A percentile compares a stretch with the other conserved stretches of the same genome.
phyloP scores from a whole-genome alignment of 768 basidiomycete genomes.

The Auriscalpium orientale region DNA sequence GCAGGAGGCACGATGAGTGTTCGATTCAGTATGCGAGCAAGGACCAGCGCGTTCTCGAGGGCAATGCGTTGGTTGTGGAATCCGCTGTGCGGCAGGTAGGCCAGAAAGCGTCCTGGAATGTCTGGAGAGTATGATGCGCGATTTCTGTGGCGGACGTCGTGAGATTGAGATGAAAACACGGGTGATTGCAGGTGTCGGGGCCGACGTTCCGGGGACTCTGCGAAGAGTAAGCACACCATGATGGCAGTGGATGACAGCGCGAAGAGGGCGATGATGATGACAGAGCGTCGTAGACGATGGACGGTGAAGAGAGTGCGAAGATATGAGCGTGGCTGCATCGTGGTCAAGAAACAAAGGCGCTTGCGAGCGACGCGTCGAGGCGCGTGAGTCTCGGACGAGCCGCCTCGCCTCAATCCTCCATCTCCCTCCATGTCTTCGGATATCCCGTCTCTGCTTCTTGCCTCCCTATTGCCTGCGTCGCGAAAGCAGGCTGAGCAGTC shows the following conservation, averaged over 20 bases:
- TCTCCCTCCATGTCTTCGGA: slow-evolving; percentile 44
- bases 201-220: not conserved
- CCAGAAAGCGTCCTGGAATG: slow-evolving; percentile 40
- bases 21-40: slow-evolving; percentile 62
- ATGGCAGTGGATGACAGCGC: not conserved
- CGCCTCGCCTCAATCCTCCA: not conserved
- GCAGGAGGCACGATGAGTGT: slow-evolving; percentile 76
- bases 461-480: slow-evolving; percentile 60
- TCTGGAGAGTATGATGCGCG: not conserved
- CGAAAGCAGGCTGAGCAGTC: slow-evolving; percentile 78
- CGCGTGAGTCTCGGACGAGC: too few relatives aligned
- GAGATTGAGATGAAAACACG: not conserved
- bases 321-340: too few relatives aligned
- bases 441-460: slow-evolving; percentile 60
- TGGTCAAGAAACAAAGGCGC: too few relatives aligned
- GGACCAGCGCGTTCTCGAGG: slow-evolving; percentile 76
- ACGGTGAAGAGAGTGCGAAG: too few relatives aligned
- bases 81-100: slow-evolving; percentile 78
- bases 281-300: too few relatives aligned
- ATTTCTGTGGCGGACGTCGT: not conserved
- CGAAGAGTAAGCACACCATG: not conserved
- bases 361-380: too few relatives aligned
- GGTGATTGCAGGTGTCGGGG: not conserved
- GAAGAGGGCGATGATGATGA: too few relatives aligned
- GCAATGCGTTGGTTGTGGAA: slow-evolving; percentile 85